phyloP scores from a whole-genome alignment of 2,329 filamentous ascomycete genomes.

The Colletotrichum sansevieriae region DNA sequence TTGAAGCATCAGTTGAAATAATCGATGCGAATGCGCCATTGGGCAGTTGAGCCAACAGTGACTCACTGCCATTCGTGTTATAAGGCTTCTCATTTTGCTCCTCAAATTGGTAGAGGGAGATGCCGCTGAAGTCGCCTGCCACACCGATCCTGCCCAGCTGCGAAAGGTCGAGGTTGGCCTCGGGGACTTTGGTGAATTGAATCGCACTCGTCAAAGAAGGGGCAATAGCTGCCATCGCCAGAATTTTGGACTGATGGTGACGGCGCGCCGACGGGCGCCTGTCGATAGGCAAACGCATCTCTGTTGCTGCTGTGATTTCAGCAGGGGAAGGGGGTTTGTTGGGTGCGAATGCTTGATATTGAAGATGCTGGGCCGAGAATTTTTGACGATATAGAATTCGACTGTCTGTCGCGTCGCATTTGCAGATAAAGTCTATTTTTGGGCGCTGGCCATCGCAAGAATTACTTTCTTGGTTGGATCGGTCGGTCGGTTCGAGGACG shows the following conservation, averaged over 20 bases:
- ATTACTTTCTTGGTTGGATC: conserved; percentile 16
- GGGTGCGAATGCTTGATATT: conserved; percentile 25
- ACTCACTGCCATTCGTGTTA: conserved; percentile 82
- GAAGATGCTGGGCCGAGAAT: conserved; percentile 20
- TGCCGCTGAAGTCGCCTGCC: conserved; percentile 89
- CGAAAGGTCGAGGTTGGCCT: conserved; percentile 81
- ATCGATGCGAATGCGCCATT: conserved; percentile 86
- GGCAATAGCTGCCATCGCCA: conserved; percentile 57
- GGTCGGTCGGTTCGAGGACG: conserved; percentile 17
- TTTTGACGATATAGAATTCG: conserved; percentile 14
- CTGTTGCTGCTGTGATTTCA: conserved; percentile 39
- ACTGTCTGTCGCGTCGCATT: conserved; percentile 34
- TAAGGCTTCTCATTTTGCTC: conserved; percentile 80
- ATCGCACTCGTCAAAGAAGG: conserved; percentile 62
- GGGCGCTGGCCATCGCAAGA: conserved; percentile 30
- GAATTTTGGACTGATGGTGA: conserved; percentile 51
- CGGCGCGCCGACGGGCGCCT: conserved; percentile 58
- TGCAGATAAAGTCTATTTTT: conserved; percentile 33
- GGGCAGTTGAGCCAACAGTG: conserved; percentile 84
- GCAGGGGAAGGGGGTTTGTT: background rate
- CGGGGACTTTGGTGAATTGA: conserved; percentile 72
- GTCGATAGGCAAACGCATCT: conserved; percentile 63
- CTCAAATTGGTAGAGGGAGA: conserved; percentile 89
- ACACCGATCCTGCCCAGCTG: conserved; percentile 86
- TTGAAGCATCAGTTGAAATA: conserved; percentile 83